Conservation (phyloP, 257 asterid genomes). For the Penstemon barbatus region DNA sequence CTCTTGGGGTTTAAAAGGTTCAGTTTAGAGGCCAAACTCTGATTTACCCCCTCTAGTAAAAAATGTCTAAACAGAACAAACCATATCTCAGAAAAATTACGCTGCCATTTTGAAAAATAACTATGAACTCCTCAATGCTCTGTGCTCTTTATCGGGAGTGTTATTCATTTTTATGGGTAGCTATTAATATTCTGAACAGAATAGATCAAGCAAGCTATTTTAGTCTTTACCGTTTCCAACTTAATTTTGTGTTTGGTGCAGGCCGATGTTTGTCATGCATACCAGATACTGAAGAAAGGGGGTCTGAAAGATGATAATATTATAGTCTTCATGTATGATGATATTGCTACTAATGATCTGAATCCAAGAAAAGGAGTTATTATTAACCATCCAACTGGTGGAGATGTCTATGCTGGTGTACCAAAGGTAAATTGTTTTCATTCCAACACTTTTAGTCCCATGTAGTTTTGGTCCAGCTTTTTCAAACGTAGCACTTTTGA, state of each 20-base stretch:
- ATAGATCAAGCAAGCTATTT: neutral
- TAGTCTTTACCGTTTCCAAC: neutral
- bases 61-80: too few relatives aligned
- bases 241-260: conserved; percentile 29
- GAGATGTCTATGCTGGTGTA: conserved; percentile 79
- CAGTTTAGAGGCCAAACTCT: too few relatives aligned
- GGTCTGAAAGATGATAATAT: conserved; percentile 86
- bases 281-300: conserved; percentile 82
- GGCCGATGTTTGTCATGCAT: conserved; percentile 97
- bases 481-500: too few relatives aligned
- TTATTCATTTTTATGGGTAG: too few relatives aligned
- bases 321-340: conserved; percentile 91
- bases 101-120: too few relatives aligned
- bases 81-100: too few relatives aligned
- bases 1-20: too few relatives aligned
- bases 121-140: too few relatives aligned
- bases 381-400: conserved; percentile 77
- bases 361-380: conserved; percentile 82
- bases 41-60: too few relatives aligned
- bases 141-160: too few relatives aligned
- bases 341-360: conserved; percentile 57
- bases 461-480: too few relatives aligned
- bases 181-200: too few relatives aligned
- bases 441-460: neutral
- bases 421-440: conserved; percentile 59